Base-by-base conservation (phyloP, 106 monocot genomes). In the Xerophyta viscosa region DNA sequence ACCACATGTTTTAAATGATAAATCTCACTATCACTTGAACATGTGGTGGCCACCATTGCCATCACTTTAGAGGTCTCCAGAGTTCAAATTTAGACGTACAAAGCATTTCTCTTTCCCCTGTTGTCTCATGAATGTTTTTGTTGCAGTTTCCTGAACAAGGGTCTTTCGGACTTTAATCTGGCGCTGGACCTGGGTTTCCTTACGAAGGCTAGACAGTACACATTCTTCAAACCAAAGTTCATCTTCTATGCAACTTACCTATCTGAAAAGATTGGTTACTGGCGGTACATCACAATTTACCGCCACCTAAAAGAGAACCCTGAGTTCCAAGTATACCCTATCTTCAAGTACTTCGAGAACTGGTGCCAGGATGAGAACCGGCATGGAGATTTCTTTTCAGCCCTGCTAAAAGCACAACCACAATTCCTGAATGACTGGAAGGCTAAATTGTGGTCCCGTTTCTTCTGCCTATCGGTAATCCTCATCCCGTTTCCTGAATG, bases 331-430 rank as follows among this genome's bases (percentile, higher is more conserved):
- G 46, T 72, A 50, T 98, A 98, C 25, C 96, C 96, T n/a, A 98
- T 98, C 59, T 89, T 98, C 85, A 89, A 86, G 71, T 89, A 86
- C 61, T 98, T 98, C 50, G 96, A 98, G 79, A 98, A 89, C 71
- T 98, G 96, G 96, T 98, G 87, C 54, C 96, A 96, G 57, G 96
- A 96, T 66, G 96, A 96, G 81, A 96, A 89, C 84, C 62, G 96
- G 54, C 96, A 96, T 47, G 96, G 96, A 0, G 96, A 96, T 43
- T 96, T 96, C 71, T 82, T 96, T 78, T 84, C 96, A 20, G 96
- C 96, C 36, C 50, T 96, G 82, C 13, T 96, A 37, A 96, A 96
- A 64, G 88, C 96, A n/a, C 96, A 96, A 56, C 96, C 88, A 17
- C 89, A 88, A 65, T 85, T 96, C 78, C 78, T 96, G 31, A 96